These are phyloP conservation scores for Talaromyces sp. DNA, from an alignment of 2,329 filamentous ascomycete genomes.

Conservation along the genomic window DNA sequence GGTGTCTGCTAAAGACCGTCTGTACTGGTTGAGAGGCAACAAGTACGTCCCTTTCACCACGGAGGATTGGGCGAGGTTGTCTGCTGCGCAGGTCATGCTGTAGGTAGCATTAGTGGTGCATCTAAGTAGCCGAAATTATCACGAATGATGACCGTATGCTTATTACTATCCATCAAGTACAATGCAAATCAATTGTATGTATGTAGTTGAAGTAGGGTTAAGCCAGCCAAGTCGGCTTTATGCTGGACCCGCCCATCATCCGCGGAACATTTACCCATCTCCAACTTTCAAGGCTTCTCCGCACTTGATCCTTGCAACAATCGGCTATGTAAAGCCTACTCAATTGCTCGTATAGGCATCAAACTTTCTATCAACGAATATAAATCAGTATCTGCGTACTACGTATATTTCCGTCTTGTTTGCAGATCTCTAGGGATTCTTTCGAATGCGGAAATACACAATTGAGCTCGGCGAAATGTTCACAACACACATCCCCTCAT, in stretches of 20 bases:
- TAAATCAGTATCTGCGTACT: too few species aligned
- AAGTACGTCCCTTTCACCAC: constrained; percentile 67
- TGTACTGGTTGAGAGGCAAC: constrained; percentile 67
- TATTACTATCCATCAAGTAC: background rate
- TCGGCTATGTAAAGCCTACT: background rate
- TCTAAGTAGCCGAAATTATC: background rate
- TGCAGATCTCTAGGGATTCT: too few species aligned
- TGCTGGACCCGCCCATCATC: background rate
- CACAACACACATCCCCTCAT: background rate
- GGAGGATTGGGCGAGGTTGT: constrained; percentile 67
- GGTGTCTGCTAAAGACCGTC: constrained; percentile 41
- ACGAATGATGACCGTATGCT: background rate
- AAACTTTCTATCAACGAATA: background rate
- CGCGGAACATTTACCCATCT: background rate
- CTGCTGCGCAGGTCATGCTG: constrained; percentile 68
- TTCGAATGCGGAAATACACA: background rate
- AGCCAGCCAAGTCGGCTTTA: constrained; percentile 17
- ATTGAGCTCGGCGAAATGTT: background rate
- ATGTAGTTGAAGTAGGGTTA: background rate
- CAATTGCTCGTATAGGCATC: background rate
- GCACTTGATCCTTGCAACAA: background rate
- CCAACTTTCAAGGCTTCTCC: background rate
- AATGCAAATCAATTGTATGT: too few species aligned
- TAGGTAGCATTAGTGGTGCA: constrained; percentile 37
- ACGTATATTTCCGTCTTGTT: too few species aligned